Evolutionary conservation across 2,329 filamentous ascomycete genomes (phyloP).

Genomic region (Ascochyta rabiei): DNA sequence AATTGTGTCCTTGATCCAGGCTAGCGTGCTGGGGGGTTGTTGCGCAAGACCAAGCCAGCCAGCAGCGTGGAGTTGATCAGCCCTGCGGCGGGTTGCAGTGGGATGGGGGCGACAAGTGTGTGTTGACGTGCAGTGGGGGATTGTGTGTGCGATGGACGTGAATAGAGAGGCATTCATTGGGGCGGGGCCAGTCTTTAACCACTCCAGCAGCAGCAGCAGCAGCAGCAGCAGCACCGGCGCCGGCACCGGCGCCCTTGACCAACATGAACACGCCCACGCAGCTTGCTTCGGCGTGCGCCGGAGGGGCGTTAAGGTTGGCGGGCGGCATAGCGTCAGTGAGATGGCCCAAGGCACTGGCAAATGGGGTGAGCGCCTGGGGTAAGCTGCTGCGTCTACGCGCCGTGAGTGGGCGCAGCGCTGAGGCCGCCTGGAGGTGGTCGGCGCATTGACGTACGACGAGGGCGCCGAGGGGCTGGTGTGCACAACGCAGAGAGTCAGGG

Average conservation of each 20-base stretch:
- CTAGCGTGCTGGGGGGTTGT: conserved; percentile 11
- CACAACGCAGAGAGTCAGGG: not conserved
- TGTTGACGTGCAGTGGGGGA: not conserved
- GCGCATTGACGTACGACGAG: conserved; percentile 9
- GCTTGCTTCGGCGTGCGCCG: conserved; percentile 13
- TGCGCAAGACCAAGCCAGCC: not conserved
- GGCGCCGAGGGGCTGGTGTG: conserved; percentile 5
- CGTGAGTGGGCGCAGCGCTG: conserved; percentile 21
- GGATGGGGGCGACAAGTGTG: not conserved
- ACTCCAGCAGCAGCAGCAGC: not conserved
- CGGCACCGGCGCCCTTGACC: too few relatives aligned
- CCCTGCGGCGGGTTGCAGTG: conserved; percentile 6
- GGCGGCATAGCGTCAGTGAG: conserved; percentile 12
- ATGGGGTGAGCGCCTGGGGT: conserved; percentile 23
- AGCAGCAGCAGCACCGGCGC: conserved; percentile 1
- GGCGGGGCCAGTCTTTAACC: not conserved
- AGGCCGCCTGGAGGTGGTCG: conserved; percentile 3
- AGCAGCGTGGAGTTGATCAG: not conserved
- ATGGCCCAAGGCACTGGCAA: conserved; percentile 17
- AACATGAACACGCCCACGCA: conserved; percentile 4
- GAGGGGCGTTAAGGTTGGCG: conserved; percentile 12
- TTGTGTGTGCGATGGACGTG: not conserved
- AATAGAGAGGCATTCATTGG: not conserved
- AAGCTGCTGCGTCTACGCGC: conserved; percentile 19
- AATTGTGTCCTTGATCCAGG: conserved; percentile 24